phyloP scores from a whole-genome alignment of 352 stramenopile species.

The Globisporangium ultimum region DNA sequence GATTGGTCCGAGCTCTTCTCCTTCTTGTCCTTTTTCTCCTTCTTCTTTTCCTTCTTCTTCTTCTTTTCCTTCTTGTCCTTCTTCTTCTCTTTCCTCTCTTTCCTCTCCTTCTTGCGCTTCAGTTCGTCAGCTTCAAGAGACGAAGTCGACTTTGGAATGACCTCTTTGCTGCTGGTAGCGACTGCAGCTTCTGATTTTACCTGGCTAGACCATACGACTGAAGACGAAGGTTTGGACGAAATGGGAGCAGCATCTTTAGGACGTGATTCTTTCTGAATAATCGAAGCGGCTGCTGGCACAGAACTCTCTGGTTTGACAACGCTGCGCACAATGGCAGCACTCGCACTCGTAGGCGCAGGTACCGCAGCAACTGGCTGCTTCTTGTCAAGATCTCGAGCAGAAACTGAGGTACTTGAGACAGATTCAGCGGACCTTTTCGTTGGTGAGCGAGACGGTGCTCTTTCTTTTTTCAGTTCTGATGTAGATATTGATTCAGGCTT shows the following conservation, averaged over 20 bases:
- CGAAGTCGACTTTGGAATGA: neutral
- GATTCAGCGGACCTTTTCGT: constrained; percentile 28
- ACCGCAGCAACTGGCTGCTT: neutral
- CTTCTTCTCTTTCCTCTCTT: constrained; percentile 70
- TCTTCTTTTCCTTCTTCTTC: constrained; percentile 48
- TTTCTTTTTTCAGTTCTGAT: constrained; percentile 2
- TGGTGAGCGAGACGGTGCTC: constrained; percentile 8
- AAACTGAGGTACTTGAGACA: constrained; percentile 10
- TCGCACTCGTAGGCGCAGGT: neutral
- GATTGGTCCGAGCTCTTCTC: constrained; percentile 26
- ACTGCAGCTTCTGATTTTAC: neutral
- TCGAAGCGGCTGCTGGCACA: neutral
- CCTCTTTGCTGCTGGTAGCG: constrained; percentile 2
- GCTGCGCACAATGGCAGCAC: neutral
- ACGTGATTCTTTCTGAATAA: neutral
- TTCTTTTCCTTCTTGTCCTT: constrained; percentile 70
- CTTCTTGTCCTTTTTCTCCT: constrained; percentile 60
- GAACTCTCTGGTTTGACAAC: constrained; percentile 6
- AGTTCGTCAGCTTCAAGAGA: constrained; percentile 13
- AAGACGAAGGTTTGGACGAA: neutral
- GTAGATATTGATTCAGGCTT: neutral
- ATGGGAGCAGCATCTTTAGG: neutral
- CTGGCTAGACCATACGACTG: neutral
- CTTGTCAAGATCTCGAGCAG: neutral
- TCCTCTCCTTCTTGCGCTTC: constrained; percentile 52